Percentiles rank a stretch among this genome's conserved stretches.
These are phyloP conservation scores for Gaeumannomyces sp. DNA, from an alignment of 2,329 filamentous ascomycete species.

Conservation along the genomic window DNA sequence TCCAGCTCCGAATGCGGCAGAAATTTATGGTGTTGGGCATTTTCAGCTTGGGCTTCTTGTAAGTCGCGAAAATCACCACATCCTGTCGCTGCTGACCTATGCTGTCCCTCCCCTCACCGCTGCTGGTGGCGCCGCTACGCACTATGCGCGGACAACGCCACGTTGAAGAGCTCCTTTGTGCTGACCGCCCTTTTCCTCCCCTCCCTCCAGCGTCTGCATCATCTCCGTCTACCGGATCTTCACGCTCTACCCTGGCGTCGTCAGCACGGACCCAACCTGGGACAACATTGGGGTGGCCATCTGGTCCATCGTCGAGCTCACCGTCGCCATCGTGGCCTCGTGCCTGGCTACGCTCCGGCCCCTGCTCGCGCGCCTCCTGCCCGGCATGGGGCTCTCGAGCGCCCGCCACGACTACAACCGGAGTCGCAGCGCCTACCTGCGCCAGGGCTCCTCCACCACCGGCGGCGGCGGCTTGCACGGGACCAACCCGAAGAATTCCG, in stretches of 20 bases:
- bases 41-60: slow-evolving; percentile 26
- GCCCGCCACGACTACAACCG: slow-evolving; percentile 13
- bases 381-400: slow-evolving; percentile 9
- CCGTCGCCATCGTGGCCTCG: slow-evolving; percentile 29
- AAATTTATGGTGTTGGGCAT: slow-evolving; percentile 23
- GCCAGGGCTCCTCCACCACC: neutral
- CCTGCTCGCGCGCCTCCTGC: slow-evolving; percentile 14
- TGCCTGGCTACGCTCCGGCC: slow-evolving; percentile 31
- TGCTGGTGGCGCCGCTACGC: no score
- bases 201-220: slow-evolving; percentile 22
- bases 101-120: no score
- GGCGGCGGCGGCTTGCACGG: neutral
- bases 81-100: no score
- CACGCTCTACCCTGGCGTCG: slow-evolving; percentile 24
- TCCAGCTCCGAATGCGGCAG: slow-evolving; percentile 21
- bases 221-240: slow-evolving; percentile 32
- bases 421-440: neutral
- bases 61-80: slow-evolving; percentile 12
- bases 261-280: slow-evolving; percentile 29
- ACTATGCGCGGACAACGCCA: no score
- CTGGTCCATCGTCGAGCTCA: slow-evolving; percentile 31
- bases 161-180: no score
- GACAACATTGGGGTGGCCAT: slow-evolving; percentile 29
- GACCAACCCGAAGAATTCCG: neutral
- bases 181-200: slow-evolving; percentile 11